Evolutionary conservation across 352 stramenopile species (phyloP), one percentile per base, ranked within the genome.

Genomic region (Phytopythium delawarense): DNA sequence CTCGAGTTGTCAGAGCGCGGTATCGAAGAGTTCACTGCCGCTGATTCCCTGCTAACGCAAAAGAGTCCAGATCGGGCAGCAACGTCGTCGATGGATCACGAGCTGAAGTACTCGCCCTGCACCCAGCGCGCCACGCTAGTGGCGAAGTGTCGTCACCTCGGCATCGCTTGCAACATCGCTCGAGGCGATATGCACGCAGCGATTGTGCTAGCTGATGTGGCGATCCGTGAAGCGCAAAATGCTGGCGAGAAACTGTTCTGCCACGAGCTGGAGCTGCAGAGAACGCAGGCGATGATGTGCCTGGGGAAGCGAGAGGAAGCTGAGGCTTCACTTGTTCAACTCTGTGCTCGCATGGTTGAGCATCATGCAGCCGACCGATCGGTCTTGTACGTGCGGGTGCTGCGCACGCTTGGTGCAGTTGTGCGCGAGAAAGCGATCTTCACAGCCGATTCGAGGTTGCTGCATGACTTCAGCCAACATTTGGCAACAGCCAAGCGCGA

Each of bases 241-340:
- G 72, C 57, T 13, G 70, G 66, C n/a, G 76, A 89, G 71, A 59
- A 69, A 28, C 67, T 83, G 16, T 57, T 84, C 18, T 57, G 66
- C 20, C 74, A 79, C 30, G 71, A 79, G 9, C 55, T 91, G 12
- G 64, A 84, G 34, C 40, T 84, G n/a, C 64, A 84, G 42, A 59
- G 68, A 28, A 46, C 64, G 3, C 69, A 87, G 20, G 75, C 76
- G 23, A 37, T 71, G 5, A 61, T 80, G 2, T 69, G 79, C 21
- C 62, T 88, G 16, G 81, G 84, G 0, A 64, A 73, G 15, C 60
- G 66, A 18, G 62, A 78, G 21, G 64, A 53, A 1, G 65, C 72
- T 7, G 64, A 77, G 21, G 25, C 4, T 4, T 58, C 71, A 12
- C 61, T 88, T 8, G 35, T 60, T 21, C 16, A 42, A 28, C 66